Conservation (phyloP, 306 rosid species). For the Mimosa pudica region DNA sequence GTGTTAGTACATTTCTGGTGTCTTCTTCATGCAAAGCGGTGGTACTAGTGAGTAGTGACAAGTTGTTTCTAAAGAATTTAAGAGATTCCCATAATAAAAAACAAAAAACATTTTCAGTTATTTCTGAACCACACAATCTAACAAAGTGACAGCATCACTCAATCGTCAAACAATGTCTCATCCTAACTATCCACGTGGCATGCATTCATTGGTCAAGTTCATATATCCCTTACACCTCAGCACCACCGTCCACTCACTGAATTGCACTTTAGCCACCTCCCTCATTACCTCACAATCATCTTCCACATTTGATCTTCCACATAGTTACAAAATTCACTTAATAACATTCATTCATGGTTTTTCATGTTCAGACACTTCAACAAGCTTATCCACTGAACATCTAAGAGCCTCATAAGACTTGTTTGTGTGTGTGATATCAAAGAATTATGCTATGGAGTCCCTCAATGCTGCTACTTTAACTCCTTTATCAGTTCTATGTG, state of each 20-base stretch:
- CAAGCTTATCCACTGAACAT: conserved; percentile 20
- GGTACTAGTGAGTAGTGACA: no score
- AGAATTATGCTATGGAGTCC: conserved; percentile 93
- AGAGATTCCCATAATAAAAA: not conserved
- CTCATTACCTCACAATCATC: not conserved
- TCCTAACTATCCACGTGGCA: conserved; percentile 11
- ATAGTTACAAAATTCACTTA: conserved; percentile 24
- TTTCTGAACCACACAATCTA: conserved; percentile 27
- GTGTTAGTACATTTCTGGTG: not conserved
- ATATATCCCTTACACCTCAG: conserved; percentile 11
- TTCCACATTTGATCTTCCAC: not conserved
- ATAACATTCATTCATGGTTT: conserved; percentile 32
- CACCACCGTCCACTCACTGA: conserved; percentile 23
- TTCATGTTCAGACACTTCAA: conserved; percentile 3
- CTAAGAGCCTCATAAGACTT: conserved; percentile 36
- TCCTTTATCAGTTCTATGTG: conserved; percentile 78
- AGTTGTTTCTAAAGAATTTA: not conserved
- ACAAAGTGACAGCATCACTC: not conserved
- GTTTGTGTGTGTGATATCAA: conserved; percentile 26
- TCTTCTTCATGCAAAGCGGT: not conserved
- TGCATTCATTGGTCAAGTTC: not conserved
- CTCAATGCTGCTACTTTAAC: conserved; percentile 81
- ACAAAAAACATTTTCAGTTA: not conserved
- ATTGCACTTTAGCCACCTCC: not conserved
- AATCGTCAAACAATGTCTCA: not conserved